Evolutionary conservation across 148 eudicot species (phyloP).

Genomic region (Cornus kousa): DNA sequence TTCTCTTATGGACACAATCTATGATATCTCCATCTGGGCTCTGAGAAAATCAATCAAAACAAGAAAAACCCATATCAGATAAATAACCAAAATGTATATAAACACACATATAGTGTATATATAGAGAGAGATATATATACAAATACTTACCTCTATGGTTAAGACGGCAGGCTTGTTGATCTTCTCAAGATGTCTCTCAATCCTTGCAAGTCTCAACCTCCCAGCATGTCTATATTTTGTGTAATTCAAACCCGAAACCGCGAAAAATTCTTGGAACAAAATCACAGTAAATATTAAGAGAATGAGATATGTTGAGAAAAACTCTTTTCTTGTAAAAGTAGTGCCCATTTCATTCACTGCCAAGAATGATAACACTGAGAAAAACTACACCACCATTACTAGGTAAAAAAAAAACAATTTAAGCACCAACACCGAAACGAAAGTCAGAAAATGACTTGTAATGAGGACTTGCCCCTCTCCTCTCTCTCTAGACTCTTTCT

Average conservation of each 20-base stretch:
- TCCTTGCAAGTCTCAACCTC: conserved; percentile 74
- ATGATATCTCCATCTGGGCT: conserved; percentile 99
- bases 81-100: neutral
- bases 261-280: conserved; percentile 21
- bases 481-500: conserved; percentile 16
- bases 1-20: conserved; percentile 80
- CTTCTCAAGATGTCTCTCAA: conserved; percentile 70
- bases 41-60: conserved; percentile 25
- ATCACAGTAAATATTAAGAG: conserved; percentile 18
- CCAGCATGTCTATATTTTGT: conserved; percentile 68
- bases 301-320: no score
- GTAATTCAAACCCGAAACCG: conserved; percentile 50
- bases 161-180: conserved; percentile 77
- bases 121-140: no score
- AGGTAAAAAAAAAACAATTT: conserved; percentile 12
- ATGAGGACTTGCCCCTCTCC: no score
- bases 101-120: neutral
- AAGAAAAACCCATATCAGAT: neutral
- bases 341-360: conserved; percentile 36
- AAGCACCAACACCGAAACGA: conserved; percentile 10
- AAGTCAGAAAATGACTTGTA: conserved; percentile 36
- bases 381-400: conserved; percentile 17
- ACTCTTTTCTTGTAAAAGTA: neutral
- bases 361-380: neutral
- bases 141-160: conserved; percentile 59